phyloP scores from a whole-genome alignment of 2,329 filamentous ascomycete genomes.

The Hymenoscyphus salicellus region DNA sequence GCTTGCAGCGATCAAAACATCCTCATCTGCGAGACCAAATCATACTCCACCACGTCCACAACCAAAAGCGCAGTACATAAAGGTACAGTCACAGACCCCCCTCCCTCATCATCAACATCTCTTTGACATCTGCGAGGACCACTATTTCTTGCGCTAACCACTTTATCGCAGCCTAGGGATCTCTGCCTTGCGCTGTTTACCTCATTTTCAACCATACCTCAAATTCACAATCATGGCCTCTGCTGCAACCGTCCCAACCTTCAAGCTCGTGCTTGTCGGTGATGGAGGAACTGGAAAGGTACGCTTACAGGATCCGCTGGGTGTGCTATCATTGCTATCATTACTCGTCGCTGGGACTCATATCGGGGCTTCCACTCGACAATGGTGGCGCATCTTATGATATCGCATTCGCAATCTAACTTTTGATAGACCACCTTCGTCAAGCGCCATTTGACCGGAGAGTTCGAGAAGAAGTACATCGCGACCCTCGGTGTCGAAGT shows the following conservation, averaged over 20 bases:
- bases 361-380: constrained; percentile 26
- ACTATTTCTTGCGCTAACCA: constrained; percentile 22
- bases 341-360: constrained; percentile 17
- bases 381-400: constrained; percentile 20
- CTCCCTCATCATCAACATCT: constrained; percentile 1
- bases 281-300: constrained; percentile 99
- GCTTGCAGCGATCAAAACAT: constrained; percentile 34
- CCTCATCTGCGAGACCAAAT: constrained; percentile 27
- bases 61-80: constrained; percentile 27
- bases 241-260: constrained; percentile 66
- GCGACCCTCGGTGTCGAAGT: constrained; percentile 99
- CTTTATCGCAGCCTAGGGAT: constrained; percentile 28
- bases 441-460: constrained; percentile 99
- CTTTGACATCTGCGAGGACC: neutral
- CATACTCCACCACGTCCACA: constrained; percentile 35
- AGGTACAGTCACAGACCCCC: constrained; percentile 25
- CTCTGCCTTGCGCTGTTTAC: constrained; percentile 29
- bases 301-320: constrained; percentile 37
- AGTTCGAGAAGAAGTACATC: constrained; percentile 99
- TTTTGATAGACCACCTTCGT: constrained; percentile 88
- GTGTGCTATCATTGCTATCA: constrained; percentile 14
- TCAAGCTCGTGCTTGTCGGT: constrained; percentile 99
- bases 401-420: constrained; percentile 24
- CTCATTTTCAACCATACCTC: constrained; percentile 22
- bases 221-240: constrained; percentile 59